Conservation (phyloP, 768 basidiomycete genomes). For the Porphyrellus cyaneotinctus region DNA sequence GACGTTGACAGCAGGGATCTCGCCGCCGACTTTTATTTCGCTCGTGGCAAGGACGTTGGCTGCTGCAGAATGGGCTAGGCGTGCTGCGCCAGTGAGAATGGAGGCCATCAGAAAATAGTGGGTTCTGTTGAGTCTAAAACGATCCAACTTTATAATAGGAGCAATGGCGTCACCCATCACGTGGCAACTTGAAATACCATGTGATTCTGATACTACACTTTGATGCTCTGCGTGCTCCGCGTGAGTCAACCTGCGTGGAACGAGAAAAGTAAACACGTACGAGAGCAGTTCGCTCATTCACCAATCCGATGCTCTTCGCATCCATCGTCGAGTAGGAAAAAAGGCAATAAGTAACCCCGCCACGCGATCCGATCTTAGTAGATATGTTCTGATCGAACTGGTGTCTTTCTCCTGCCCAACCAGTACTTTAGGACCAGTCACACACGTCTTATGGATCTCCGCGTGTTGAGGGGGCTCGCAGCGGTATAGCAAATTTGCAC, state of each 20-base stretch:
- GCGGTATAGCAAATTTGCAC: conserved; percentile 87
- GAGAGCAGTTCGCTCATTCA: conserved; percentile 81
- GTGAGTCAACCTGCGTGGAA: neutral
- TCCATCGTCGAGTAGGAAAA: conserved; percentile 76
- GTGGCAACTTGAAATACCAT: too few species aligned
- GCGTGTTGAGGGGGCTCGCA: conserved; percentile 95
- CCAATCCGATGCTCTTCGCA: conserved; percentile 72
- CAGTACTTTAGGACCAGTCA: conserved; percentile 67
- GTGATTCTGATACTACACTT: too few species aligned
- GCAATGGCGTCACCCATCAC: too few species aligned
- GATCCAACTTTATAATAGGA: too few species aligned
- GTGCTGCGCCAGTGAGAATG: conserved; percentile 42
- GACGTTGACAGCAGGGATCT: conserved; percentile 48
- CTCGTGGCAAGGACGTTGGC: conserved; percentile 45
- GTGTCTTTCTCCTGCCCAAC: conserved; percentile 75
- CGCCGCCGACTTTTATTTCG: conserved; percentile 36
- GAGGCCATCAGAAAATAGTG: conserved; percentile 41
- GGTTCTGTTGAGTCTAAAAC: neutral
- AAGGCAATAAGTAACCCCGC: conserved; percentile 12
- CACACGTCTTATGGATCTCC: conserved; percentile 65
- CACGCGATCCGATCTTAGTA: conserved; percentile 54
- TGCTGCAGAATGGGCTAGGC: conserved; percentile 52
- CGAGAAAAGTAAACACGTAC: conserved; percentile 41
- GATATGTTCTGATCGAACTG: conserved; percentile 88
- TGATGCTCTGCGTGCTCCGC: too few species aligned